Evolutionary conservation across 1,284 basidiomycete genomes (phyloP), one percentile per base, ranked within the genome.

Genomic region (Inonotus hispidus): DNA sequence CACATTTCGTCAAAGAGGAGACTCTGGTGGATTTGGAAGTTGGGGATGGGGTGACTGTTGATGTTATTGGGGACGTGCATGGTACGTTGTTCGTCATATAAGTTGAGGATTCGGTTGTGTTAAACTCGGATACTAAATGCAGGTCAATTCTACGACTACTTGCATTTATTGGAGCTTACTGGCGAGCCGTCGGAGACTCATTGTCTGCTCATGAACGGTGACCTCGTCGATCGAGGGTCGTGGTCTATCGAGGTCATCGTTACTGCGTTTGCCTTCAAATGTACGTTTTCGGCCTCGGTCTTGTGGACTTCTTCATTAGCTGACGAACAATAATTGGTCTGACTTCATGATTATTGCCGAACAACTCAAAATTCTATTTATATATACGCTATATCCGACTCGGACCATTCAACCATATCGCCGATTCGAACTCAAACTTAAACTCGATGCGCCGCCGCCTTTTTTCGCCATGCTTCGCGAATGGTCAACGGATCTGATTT

Each of bases 241-340:
- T 98, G 95, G 95, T 93, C 92, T 10, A 90, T 98, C 62, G 97
- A 99, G 75, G 95, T 98, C 61, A 95, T 95, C 59, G 75, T 99
- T 63, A 91, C 92, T 8, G 87, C 95, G 1, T 93, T 99, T 70
- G 93, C 95, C 4, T 98, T 92, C 78, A 99, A 99, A 81, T 99
- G 95, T 88, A 67, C 69, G 84, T 59, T 41, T 21, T 6, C 41
- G 13, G 8, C 46, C 32, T 6, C 41, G 7, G 11, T 16, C 41
- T 45, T 23, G 0, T 27, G 6, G 3, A 14, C 35, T 35, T 16
- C 13, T 37, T n/a, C 11, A 11, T 6, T 52, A 32, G 50, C 50
- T 52, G 10, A 52, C 29, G 32, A 52, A 52, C 19, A 16, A 4
- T 11, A 43, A 32, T 32, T 32, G 32, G 32, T 32, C 32, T 32